Percentiles rank a stretch among this genome's conserved stretches.
phyloP scores from a whole-genome alignment of 2,329 filamentous ascomycete genomes.

The Ophiostoma ips region DNA sequence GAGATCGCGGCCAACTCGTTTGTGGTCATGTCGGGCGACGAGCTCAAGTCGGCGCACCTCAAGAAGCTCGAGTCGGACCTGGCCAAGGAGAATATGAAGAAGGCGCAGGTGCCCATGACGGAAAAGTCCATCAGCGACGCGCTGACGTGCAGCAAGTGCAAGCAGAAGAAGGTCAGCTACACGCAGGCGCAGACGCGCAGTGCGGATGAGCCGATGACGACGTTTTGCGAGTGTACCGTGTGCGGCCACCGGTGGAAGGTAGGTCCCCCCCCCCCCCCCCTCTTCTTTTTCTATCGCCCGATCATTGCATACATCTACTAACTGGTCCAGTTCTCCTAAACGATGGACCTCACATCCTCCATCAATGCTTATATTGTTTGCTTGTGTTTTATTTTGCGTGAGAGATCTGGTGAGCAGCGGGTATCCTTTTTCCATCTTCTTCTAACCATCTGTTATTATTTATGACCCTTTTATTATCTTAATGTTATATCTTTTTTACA shows the following conservation, averaged over 20 bases:
- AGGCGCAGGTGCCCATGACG: slow-evolving; percentile 84
- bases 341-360: too few species aligned
- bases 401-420: neutral
- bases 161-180: slow-evolving; percentile 88
- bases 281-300: too few species aligned
- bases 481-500: neutral
- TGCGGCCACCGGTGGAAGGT: slow-evolving; percentile 64
- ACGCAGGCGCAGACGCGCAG: slow-evolving; percentile 88
- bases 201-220: slow-evolving; percentile 87
- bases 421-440: neutral
- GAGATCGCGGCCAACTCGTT: slow-evolving; percentile 60
- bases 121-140: slow-evolving; percentile 83
- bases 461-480: neutral
- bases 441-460: neutral
- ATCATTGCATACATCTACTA: too few species aligned
- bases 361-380: neutral
- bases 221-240: slow-evolving; percentile 57
- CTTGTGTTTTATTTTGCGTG: neutral
- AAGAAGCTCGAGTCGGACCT: slow-evolving; percentile 62
- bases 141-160: slow-evolving; percentile 82
- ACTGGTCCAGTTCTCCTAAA: neutral
- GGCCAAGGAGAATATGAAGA: slow-evolving; percentile 88
- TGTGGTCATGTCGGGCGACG: slow-evolving; percentile 76
- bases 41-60: slow-evolving; percentile 79
- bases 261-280: slow-evolving; percentile 18